Evolutionary conservation across 169 alveolate species (phyloP), one percentile per base, ranked within the genome.

Genomic region (Plasmodium inui): DNA sequence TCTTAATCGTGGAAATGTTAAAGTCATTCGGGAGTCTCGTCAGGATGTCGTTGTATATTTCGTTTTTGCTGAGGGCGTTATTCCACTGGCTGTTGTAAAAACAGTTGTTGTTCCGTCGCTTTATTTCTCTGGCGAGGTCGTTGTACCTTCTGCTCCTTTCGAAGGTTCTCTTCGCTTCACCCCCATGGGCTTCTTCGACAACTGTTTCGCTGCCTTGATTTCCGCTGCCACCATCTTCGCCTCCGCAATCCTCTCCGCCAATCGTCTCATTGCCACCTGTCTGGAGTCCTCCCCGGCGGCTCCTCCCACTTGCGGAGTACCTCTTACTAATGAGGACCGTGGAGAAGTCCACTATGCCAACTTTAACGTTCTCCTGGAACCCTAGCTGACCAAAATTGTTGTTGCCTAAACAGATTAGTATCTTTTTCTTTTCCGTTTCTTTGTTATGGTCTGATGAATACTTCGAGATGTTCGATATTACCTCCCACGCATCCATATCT

Each of bases 401-500:
- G 55, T 86, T 86, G 8, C 93, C 93, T 17, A 86, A 74, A n/a
- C 93, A 74, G 28, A 86, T 74, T 30, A 86, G 41, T 8, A 86
- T 50, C 44, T 86, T 86, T 86, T 86, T 86, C 76, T 86, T 86
- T 76, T 86, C 93, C 3, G 85, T 86, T 74, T 86, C 85, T 53
- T 86, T 86, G 17, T 70, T 74, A 50, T 76, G 46, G 67, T 76
- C 86, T 50, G 93, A 86, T 34, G 93, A 86, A 86, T 70, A 86
- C 17, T 86, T 86, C 3, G 93, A 86, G 14, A 86, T 86, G 70
- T 86, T 86, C n/a, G 93, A 86, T 76, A 86, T 50, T 2, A 74
- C 80, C 71, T 76, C 93, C 93, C 93, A 86, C 1, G 53, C 71
- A 4, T 86, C 82, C 6, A 53, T 85, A 19, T 86, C 85, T 19